Evolutionary conservation across 2,329 filamentous ascomycete genomes (phyloP).

Genomic region (Amylocarpus encephaloides): DNA sequence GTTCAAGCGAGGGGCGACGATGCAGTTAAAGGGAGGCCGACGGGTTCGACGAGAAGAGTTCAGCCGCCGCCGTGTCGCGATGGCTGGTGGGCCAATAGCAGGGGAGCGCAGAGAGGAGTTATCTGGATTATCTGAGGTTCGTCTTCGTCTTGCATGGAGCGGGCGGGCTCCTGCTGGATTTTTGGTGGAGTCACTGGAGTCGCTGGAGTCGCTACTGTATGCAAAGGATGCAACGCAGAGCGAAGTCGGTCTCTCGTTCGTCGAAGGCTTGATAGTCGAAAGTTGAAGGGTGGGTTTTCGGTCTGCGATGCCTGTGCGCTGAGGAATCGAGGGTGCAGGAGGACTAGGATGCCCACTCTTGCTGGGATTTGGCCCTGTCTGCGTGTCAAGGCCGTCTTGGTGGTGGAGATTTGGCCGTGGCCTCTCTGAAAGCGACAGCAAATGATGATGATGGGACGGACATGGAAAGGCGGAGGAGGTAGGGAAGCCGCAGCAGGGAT

Average conservation of each 20-base stretch:
- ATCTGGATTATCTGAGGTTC: no score
- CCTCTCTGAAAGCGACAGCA: background rate
- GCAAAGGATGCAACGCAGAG: no score
- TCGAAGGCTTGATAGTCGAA: no score
- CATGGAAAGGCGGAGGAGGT: no score
- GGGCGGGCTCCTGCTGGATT: no score
- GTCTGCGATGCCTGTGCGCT: no score
- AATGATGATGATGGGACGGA: no score
- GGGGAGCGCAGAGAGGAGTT: background rate
- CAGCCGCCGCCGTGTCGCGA: conserved; percentile 15
- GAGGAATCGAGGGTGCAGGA: background rate
- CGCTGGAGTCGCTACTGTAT: no score
- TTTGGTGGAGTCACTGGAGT: no score
- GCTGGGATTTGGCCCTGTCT: conserved; percentile 3
- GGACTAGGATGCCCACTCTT: conserved; percentile 5
- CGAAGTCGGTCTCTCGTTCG: no score
- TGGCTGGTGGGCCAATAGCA: conserved; percentile 14
- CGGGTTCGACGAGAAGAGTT: conserved; percentile 13
- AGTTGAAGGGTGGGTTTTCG: background rate
- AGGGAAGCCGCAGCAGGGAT: no score
- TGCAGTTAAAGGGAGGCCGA: conserved; percentile 14
- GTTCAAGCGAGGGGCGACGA: conserved; percentile 8
- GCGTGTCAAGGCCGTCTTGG: background rate
- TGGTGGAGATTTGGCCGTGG: background rate
- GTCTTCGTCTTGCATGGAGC: no score